Evolutionary conservation across 2,329 filamentous ascomycete species (phyloP).

Genomic region (Dichotomopilus funicola): DNA sequence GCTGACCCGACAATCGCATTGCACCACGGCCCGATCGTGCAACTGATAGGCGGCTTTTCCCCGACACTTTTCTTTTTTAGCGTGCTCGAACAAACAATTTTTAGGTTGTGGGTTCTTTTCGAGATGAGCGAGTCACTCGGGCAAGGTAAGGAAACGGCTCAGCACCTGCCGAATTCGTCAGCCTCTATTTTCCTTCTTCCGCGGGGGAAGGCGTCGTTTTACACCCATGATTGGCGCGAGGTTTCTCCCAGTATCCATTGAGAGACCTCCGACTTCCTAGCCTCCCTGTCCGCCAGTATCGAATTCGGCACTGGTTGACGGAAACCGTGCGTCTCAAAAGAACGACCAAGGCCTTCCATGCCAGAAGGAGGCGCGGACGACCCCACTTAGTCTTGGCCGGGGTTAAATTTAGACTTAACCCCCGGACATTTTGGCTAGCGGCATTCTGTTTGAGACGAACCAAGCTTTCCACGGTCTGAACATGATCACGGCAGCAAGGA

Average conservation of each 20-base stretch:
- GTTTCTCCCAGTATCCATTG: background rate
- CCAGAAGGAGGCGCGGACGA: background rate
- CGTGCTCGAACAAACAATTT: too few species aligned
- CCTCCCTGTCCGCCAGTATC: too few species aligned
- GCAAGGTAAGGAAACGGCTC: background rate
- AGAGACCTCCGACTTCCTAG: too few species aligned
- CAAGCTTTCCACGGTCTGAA: background rate
- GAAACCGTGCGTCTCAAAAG: too few species aligned
- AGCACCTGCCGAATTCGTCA: slow-evolving; percentile 1
- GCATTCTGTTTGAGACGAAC: background rate
- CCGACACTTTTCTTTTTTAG: background rate
- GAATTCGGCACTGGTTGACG: too few species aligned
- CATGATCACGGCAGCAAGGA: background rate
- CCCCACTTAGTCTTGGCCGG: background rate
- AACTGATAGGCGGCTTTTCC: too few species aligned
- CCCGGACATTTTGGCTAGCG: slow-evolving; percentile 4
- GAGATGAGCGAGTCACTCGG: background rate
- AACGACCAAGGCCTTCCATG: background rate
- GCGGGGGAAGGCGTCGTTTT: background rate
- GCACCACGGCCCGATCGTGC: too few species aligned
- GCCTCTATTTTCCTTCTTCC: background rate
- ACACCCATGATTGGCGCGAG: background rate
- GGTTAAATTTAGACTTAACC: slow-evolving; percentile 11
- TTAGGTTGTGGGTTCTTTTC: too few species aligned
- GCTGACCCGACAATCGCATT: background rate